Evolutionary conservation across 2,329 filamentous ascomycete genomes (phyloP), one percentile per base, ranked within the genome.

Genomic region (Ceratocystis colombiana): DNA sequence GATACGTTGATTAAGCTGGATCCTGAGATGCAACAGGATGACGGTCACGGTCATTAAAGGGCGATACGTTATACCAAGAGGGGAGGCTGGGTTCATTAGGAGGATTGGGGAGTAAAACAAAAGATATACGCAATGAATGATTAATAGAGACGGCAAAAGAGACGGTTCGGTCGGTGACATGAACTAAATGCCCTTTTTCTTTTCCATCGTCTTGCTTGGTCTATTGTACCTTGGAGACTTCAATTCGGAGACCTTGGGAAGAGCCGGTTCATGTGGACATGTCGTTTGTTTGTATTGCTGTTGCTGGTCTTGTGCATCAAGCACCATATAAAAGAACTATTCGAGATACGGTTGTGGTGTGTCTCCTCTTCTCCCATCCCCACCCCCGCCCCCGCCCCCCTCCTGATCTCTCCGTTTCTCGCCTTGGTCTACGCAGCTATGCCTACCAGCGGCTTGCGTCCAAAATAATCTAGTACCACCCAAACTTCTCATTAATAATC

Each of bases 1-100:
- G 94, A 99, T 80, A 97, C 94, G 70, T 82, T 99, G 77, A 97
- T 99, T 79, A 96, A 96, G 81, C 80, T 99, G 76, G 94, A 99
- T 81, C 92, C 92, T 20, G 91, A 96, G 80, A 84, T 87, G 80
- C 64, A 64, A 50, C 82, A 83, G 74, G 88, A 96, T 78, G 89
- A 94, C 73, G 91, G 90, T 67, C 90, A 95, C 77, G 90, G 88
- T 65, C 90, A 96, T 79, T 94, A 83, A 73, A 74, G 46, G 17
- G 44, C 10, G 41, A 12, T 41, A 33, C 57, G 12, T 44, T 44
- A 62, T 44, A 50, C 53, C 53, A 59, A 59, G 8, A 7, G 53
- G 25, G 12, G 7, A 59, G 28, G 28, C 25, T 41, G 37, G 37
- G 37, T 41, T 41, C 3, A 12, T 12, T 41, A 41, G 37, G 37